Conservation (phyloP, 2,329 filamentous ascomycete species). For the Colletotrichum brevisporum region DNA sequence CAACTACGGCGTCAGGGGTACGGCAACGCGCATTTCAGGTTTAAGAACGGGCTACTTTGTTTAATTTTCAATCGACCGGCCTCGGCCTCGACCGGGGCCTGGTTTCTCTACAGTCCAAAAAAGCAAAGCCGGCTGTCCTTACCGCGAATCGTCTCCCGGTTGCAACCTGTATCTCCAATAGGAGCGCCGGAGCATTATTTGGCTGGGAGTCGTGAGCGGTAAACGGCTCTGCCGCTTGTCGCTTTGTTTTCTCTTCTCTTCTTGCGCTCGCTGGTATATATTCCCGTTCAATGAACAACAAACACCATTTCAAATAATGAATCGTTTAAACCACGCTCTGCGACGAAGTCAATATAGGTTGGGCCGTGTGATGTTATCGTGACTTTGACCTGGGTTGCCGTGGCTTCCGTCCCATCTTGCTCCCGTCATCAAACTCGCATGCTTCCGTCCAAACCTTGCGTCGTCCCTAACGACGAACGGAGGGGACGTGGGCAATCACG, state of each 20-base stretch:
- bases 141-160: slow-evolving; percentile 19
- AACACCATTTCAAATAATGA: neutral
- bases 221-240: neutral
- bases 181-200: slow-evolving; percentile 39
- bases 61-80: slow-evolving; percentile 22
- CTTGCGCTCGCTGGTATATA: slow-evolving; percentile 41
- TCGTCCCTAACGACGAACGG: slow-evolving; percentile 18
- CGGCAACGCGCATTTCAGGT: slow-evolving; percentile 22
- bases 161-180: slow-evolving; percentile 13
- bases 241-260: slow-evolving; percentile 26
- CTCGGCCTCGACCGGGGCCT: neutral
- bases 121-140: slow-evolving; percentile 15
- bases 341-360: no score
- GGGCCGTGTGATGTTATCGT: no score
- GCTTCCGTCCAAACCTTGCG: slow-evolving; percentile 7
- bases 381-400: no score
- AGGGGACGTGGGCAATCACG: neutral
- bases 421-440: neutral
- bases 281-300: slow-evolving; percentile 30
- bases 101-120: slow-evolving; percentile 13
- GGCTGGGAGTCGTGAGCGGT: slow-evolving; percentile 36
- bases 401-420: no score
- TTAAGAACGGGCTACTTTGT: slow-evolving; percentile 28
- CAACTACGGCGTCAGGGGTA: slow-evolving; percentile 37
- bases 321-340: no score